Percentiles rank a stretch among this genome's conserved stretches.
Conservation (phyloP, 371 early-diverging fungal genomes). For the Mortierella sp. region DNA sequence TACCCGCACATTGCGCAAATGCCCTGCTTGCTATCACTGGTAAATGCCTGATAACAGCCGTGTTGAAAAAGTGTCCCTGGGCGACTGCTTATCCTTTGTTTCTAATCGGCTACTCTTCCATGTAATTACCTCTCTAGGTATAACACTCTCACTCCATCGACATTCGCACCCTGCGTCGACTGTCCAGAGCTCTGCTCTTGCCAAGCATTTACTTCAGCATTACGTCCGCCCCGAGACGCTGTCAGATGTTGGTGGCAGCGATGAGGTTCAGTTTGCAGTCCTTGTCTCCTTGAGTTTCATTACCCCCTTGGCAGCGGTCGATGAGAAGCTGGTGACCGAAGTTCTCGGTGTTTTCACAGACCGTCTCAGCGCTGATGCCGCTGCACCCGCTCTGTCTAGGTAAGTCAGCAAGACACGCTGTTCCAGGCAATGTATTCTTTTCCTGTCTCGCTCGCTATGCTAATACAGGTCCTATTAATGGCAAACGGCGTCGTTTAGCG, state of each 20-base stretch:
- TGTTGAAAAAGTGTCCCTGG: background rate
- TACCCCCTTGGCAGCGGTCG: constrained; percentile 58
- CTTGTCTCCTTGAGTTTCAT: constrained; percentile 61
- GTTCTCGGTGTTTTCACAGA: constrained; percentile 30
- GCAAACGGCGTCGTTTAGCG: too few species aligned
- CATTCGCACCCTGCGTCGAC: constrained; percentile 47
- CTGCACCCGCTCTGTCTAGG: constrained; percentile 15
- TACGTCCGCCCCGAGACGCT: constrained; percentile 29
- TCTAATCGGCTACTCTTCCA: background rate
- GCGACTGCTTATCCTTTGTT: background rate
- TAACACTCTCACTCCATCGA: constrained; percentile 39
- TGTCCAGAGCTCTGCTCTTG: constrained; percentile 39
- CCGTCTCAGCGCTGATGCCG: constrained; percentile 21
- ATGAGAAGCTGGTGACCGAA: constrained; percentile 57
- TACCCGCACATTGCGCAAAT: constrained; percentile 68
- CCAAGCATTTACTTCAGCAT: constrained; percentile 36
- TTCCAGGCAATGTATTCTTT: too few species aligned
- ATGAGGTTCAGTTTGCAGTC: constrained; percentile 71
- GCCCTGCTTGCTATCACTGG: constrained; percentile 66
- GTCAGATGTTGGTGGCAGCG: constrained; percentile 57
- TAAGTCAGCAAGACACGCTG: too few species aligned
- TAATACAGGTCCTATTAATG: too few species aligned
- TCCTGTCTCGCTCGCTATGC: too few species aligned
- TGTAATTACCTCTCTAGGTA: constrained; percentile 14
- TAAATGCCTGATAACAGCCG: too few species aligned